Evolutionary conservation across 306 rosid genomes (phyloP).

Genomic region (Vicia villosa): DNA sequence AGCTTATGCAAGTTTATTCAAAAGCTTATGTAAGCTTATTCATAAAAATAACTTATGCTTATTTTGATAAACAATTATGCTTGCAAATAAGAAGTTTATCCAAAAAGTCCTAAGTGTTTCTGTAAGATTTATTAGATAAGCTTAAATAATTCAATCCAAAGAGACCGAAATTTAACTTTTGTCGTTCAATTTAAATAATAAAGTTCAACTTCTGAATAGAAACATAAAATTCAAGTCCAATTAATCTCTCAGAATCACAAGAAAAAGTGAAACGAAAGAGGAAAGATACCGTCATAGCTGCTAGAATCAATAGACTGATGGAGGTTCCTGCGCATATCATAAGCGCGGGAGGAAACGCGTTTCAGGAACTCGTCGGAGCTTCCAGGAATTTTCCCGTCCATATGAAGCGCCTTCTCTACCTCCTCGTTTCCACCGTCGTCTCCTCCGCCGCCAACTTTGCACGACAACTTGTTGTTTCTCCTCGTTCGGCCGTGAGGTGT

Average conservation of each 20-base stretch:
- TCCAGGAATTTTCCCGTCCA: slow-evolving; percentile 81
- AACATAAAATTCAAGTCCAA: neutral
- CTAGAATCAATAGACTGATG: slow-evolving; percentile 78
- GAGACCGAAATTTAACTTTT: neutral
- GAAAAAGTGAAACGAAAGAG: neutral
- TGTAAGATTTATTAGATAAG: neutral
- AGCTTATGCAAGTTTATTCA: too few species aligned
- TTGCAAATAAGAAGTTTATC: too few species aligned
- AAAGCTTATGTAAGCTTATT: too few species aligned
- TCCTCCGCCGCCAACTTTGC: slow-evolving; percentile 40
- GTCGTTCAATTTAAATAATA: neutral
- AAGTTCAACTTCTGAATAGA: neutral
- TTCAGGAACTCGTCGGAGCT: slow-evolving; percentile 80
- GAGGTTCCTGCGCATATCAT: slow-evolving; percentile 87
- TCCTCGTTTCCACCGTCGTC: slow-evolving; percentile 46
- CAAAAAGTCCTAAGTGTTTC: neutral
- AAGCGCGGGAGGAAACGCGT: slow-evolving; percentile 91
- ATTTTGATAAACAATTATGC: too few species aligned
- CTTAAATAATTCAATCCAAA: neutral
- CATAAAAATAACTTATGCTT: too few species aligned
- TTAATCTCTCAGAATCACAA: neutral
- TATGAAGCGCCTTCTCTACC: slow-evolving; percentile 74
- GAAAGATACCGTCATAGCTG: slow-evolving; percentile 79
- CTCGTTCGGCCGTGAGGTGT: neutral
- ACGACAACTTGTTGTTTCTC: slow-evolving; percentile 34